Base-by-base conservation (phyloP, 176 grass and related monocot species). In the Canna indica region DNA sequence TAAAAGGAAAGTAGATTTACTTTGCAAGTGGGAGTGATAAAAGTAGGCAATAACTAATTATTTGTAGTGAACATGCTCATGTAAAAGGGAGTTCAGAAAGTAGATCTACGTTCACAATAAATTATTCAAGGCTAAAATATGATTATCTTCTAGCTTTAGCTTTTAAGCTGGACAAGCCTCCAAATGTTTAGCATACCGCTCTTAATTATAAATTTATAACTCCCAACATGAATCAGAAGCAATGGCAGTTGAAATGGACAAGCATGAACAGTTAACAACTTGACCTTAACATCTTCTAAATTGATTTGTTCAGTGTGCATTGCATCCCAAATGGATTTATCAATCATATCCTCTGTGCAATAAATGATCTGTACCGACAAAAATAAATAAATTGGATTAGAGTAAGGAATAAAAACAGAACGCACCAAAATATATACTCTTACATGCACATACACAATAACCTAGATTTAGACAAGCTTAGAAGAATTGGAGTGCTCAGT, bases 301-400 rank as follows among this genome's bases (percentile, higher is more conserved):
- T 87, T 77, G 74, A 77, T 69, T 73, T 90, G 93, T 42, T 91
- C 88, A 77, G 71, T 81, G 32, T 97, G 93, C 81, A 92, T 82
- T 71, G 82, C 88, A 72, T 92, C 83, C 86, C 88, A 92, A 47
- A 97, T 78, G 29, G 88, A 83, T 80, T 91, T 67, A 72, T 81
- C 81, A 57, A 38, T 85, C 93, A 97, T 97, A 82, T 97, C 79
- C 84, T 97, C 84, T 59, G 93, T 97, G 70, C 88, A 97, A 78
- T 83, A 82, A 62, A 97, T 85, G 59, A 92, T 83, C 93, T 97
- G 68, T 73, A 41, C 53, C 34, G 68, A 67, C 18, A 67, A 78
- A 20, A 48, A 26, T 42, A 70, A 50, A 39, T 57, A 14, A 34
- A 61, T 76, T 35, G n/a, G 35, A 17, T 80, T 24, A 73, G 61